Conservation (phyloP, 352 stramenopile genomes). For the Phytophthora melonis region DNA sequence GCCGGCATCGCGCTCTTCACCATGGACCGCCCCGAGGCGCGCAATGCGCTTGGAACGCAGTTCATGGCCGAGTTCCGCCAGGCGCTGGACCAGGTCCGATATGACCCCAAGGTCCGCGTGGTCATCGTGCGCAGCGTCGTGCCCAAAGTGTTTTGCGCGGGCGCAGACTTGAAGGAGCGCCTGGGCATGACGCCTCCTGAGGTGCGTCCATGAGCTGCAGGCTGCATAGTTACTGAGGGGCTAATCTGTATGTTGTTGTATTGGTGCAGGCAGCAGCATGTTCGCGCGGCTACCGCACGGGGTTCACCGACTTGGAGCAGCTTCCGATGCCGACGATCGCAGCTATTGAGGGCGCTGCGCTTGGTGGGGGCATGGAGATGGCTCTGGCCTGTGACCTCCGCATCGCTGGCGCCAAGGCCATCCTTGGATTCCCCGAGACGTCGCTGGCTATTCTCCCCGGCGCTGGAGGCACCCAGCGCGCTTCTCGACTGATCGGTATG, state of each 20-base stretch:
- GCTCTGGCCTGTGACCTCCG: constrained; percentile 93
- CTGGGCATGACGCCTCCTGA: constrained; percentile 88
- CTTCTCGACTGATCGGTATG: constrained; percentile 91
- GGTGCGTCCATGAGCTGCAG: constrained; percentile 33
- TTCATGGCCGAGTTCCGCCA: constrained; percentile 86
- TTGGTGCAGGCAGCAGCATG: constrained; percentile 35
- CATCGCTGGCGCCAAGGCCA: constrained; percentile 87
- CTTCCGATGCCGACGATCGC: constrained; percentile 94
- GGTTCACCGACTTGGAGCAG: constrained; percentile 88
- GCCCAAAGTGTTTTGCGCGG: constrained; percentile 90
- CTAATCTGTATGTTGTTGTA: constrained; percentile 2
- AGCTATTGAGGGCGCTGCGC: constrained; percentile 91
- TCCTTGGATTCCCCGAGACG: constrained; percentile 93
- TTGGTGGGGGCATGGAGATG: constrained; percentile 94
- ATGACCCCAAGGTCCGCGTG: constrained; percentile 75
- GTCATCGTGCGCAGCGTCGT: constrained; percentile 84
- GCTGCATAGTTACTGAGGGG: background rate
- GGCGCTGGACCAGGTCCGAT: constrained; percentile 73
- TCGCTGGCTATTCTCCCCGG: constrained; percentile 94
- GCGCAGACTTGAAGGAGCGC: constrained; percentile 92
- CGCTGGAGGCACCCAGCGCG: constrained; percentile 93
- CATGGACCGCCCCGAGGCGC: constrained; percentile 75
- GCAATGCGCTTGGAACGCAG: constrained; percentile 81
- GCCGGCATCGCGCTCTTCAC: constrained; percentile 79
- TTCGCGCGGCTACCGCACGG: constrained; percentile 71